These are phyloP conservation scores for Tetrahymena malaccensis DNA, from an alignment of 73 alveolate genomes.

Conservation along the genomic window DNA sequence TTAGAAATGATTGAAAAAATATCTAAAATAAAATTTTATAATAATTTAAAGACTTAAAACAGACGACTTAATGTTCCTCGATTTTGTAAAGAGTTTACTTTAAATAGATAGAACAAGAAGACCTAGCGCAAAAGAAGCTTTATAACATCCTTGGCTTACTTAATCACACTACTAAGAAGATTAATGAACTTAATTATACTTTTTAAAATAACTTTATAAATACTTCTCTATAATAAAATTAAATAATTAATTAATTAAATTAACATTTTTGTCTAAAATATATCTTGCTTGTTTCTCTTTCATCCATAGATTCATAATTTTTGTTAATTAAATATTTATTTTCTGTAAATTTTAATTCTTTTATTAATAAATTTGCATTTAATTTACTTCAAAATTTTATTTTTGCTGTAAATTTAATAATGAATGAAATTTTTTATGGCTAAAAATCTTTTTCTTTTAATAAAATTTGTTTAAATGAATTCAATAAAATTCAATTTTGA, in stretches of 20 bases:
- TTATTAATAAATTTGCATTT: no score
- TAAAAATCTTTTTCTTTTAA: no score
- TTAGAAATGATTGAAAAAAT: no score
- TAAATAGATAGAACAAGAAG: constrained; percentile 63
- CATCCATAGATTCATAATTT: no score
- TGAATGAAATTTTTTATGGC: not conserved
- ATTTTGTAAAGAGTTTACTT: constrained; percentile 58
- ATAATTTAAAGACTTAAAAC: constrained; percentile 44
- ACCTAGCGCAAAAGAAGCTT: constrained; percentile 82
- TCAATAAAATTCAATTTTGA: no score
- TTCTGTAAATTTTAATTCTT: no score
- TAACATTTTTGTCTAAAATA: no score
- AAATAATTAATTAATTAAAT: not conserved
- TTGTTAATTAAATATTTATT: no score
- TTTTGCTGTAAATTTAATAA: no score
- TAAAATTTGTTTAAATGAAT: not conserved
- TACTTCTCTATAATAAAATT: not conserved
- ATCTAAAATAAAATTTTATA: no score
- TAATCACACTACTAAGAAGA: constrained; percentile 48
- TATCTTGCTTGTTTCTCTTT: no score
- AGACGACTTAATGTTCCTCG: constrained; percentile 60
- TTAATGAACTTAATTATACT: not conserved
- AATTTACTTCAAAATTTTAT: no score
- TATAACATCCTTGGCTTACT: constrained; percentile 70
- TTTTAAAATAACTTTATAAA: not conserved